phyloP scores from a whole-genome alignment of 305 asterid species.

The Nicotiana rustica region DNA sequence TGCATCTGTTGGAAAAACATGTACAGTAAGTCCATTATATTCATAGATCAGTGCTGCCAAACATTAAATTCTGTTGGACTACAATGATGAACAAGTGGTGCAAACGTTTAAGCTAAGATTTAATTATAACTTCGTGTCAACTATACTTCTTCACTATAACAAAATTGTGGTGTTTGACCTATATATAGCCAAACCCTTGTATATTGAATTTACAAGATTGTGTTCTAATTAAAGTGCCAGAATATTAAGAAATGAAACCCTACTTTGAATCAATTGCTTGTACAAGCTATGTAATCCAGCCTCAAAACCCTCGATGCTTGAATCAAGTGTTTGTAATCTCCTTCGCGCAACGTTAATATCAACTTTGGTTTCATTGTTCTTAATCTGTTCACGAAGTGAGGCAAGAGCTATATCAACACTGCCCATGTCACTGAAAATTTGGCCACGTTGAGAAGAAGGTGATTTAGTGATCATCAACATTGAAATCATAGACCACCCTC shows the following conservation, averaged over 20 bases:
- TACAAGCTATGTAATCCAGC: slow-evolving; percentile 51
- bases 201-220: slow-evolving; percentile 1
- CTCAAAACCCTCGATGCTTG: slow-evolving; percentile 51
- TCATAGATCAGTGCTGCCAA: background rate
- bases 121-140: background rate
- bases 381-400: slow-evolving; percentile 34
- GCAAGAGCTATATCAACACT: slow-evolving; percentile 49
- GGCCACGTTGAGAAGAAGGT: slow-evolving; percentile 9
- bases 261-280: slow-evolving; percentile 53
- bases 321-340: slow-evolving; percentile 45
- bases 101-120: background rate
- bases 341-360: slow-evolving; percentile 43
- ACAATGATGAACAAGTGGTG: background rate
- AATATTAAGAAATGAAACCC: slow-evolving; percentile 63
- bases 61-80: background rate
- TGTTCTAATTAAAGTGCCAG: slow-evolving; percentile 35
- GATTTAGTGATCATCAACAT: slow-evolving; percentile 48
- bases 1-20: background rate
- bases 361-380: slow-evolving; percentile 36
- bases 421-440: slow-evolving; percentile 43
- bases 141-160: slow-evolving; percentile 6
- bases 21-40: too few species aligned
- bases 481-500: slow-evolving; percentile 56
- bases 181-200: background rate
- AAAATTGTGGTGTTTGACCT: background rate